A percentile compares a stretch with the other conserved stretches of the same genome.
phyloP scores from a whole-genome alignment of 345 rosid species.

The Acer yangbiense region DNA sequence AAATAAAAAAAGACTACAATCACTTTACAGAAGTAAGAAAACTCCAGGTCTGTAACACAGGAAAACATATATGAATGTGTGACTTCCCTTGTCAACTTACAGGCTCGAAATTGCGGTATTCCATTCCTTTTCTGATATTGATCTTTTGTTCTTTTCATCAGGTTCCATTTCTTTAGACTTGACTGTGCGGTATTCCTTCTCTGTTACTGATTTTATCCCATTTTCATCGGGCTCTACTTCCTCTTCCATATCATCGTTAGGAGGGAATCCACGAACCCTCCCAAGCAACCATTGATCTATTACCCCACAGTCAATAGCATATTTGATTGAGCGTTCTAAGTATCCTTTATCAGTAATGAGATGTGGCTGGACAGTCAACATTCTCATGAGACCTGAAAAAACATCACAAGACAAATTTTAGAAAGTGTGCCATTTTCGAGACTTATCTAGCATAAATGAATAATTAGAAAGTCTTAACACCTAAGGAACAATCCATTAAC shows the following conservation, averaged over 20 bases:
- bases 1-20: neutral
- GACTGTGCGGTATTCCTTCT: conserved; percentile 57
- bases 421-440: neutral
- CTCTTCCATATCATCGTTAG: conserved; percentile 59
- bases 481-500: neutral
- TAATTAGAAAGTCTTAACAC: neutral
- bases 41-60: neutral
- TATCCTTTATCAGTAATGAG: conserved; percentile 66
- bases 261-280: conserved; percentile 69
- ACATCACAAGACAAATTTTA: conserved; percentile 13
- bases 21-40: conserved; percentile 28
- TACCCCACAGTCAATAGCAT: conserved; percentile 85
- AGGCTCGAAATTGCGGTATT: conserved; percentile 53
- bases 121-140: conserved; percentile 68
- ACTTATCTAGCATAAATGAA: conserved; percentile 4
- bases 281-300: conserved; percentile 79
- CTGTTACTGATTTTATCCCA: conserved; percentile 62
- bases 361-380: conserved; percentile 74
- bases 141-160: conserved; percentile 57
- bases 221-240: conserved; percentile 51
- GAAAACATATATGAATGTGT: neutral
- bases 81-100: conserved; percentile 23
- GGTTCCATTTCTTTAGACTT: conserved; percentile 48
- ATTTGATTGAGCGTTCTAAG: conserved; percentile 58
- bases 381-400: conserved; percentile 75